Percentiles rank a stretch among this genome's conserved stretches.
These are phyloP conservation scores for Aspergillus spinulosporus DNA, from an alignment of 2,329 filamentous ascomycete species.

Conservation along the genomic window DNA sequence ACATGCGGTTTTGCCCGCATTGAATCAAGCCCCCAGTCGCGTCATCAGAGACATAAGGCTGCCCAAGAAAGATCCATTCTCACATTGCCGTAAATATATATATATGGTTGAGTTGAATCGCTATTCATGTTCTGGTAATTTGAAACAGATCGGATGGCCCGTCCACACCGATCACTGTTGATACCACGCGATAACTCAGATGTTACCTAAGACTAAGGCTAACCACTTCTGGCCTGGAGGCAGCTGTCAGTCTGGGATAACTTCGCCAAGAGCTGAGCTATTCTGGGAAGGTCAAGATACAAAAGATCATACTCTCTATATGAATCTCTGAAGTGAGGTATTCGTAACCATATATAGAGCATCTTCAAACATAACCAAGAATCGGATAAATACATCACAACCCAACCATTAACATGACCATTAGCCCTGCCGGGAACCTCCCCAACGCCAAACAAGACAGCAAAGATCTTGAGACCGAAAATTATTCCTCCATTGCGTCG, in stretches of 20 bases:
- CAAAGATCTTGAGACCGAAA: conserved; percentile 9
- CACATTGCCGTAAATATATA: not conserved
- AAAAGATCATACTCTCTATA: too few species aligned
- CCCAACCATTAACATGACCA: not conserved
- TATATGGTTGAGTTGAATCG: not conserved
- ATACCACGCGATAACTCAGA: not conserved
- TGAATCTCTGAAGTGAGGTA: too few species aligned
- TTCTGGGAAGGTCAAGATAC: not conserved
- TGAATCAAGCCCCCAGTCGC: conserved; percentile 1
- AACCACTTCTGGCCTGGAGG: not conserved
- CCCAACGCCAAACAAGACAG: conserved; percentile 23
- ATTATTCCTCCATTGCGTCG: conserved; percentile 22
- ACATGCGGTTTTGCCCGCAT: conserved; percentile 9
- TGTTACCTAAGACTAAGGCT: conserved; percentile 1
- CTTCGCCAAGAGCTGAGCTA: not conserved
- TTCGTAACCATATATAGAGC: not conserved
- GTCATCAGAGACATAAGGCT: not conserved
- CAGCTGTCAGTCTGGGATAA: conserved; percentile 6
- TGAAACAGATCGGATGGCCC: not conserved
- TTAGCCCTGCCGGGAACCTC: not conserved
- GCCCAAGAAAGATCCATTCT: not conserved
- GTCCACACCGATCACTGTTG: not conserved
- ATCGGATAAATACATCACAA: conserved; percentile 3
- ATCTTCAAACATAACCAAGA: conserved; percentile 17
- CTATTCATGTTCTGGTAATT: not conserved